Conservation (phyloP, 768 basidiomycete genomes). For the Lactarius hatsudake region DNA sequence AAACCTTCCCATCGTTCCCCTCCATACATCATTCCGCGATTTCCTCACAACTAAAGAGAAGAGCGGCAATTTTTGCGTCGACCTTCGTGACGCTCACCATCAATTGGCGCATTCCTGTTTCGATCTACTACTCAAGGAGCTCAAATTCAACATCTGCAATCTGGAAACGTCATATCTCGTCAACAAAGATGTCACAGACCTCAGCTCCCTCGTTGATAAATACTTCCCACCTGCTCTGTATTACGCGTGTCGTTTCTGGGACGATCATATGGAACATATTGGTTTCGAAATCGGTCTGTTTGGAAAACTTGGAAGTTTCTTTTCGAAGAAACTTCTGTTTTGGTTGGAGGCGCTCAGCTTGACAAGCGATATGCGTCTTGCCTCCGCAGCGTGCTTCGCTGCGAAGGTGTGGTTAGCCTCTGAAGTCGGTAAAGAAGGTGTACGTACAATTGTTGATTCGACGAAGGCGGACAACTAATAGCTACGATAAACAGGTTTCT, state of each 20-base stretch:
- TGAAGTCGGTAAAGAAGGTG: not conserved
- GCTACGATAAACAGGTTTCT: too few species aligned
- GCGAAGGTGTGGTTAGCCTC: not conserved
- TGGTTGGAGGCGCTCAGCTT: not conserved
- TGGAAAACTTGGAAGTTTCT: not conserved
- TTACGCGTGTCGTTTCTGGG: constrained; percentile 8
- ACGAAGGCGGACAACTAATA: too few species aligned
- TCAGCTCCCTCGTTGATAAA: not conserved
- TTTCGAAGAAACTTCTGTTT: constrained; percentile 1
- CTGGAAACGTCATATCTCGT: not conserved
- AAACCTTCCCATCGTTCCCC: not conserved
- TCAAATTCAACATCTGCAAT: constrained; percentile 6
- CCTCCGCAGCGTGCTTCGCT: not conserved
- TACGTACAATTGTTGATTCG: not conserved
- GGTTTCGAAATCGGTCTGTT: not conserved
- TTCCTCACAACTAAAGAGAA: not conserved
- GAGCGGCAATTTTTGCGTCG: not conserved
- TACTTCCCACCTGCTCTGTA: not conserved
- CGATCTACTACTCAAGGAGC: not conserved
- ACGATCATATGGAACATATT: not conserved
- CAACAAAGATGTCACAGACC: not conserved
- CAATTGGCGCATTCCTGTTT: not conserved
- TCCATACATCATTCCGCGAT: not conserved
- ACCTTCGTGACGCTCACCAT: not conserved
- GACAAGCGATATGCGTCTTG: not conserved